A percentile compares a stretch with the other conserved stretches of the same genome.
These are phyloP conservation scores for Globisporangium megalacanthum DNA, from an alignment of 352 stramenopile species.

Conservation along the genomic window DNA sequence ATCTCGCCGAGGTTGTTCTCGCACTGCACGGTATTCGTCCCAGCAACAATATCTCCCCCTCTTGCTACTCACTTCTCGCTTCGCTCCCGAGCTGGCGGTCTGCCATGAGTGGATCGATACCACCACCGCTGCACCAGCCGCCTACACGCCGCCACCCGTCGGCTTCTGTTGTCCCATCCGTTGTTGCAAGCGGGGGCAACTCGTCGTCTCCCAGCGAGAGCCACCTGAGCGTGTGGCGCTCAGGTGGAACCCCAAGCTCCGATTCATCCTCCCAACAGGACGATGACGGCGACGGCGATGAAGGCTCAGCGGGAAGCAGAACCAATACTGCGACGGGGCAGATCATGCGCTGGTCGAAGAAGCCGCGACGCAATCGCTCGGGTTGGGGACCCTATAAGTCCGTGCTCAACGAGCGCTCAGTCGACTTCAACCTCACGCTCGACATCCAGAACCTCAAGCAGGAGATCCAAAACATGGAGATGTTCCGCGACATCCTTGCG, in stretches of 20 bases:
- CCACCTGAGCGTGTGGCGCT: neutral
- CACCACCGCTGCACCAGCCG: neutral
- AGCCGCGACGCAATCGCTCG: slow-evolving; percentile 2
- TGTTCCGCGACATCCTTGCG: slow-evolving; percentile 21
- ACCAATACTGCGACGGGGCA: neutral
- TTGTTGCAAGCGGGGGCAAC: neutral
- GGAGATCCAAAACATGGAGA: slow-evolving; percentile 26
- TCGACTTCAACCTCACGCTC: slow-evolving; percentile 28
- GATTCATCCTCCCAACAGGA: neutral
- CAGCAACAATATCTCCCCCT: no score
- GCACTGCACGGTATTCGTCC: no score
- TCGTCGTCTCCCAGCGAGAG: neutral
- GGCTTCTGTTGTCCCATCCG: neutral
- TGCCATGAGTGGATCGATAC: neutral
- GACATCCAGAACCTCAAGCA: slow-evolving; percentile 34
- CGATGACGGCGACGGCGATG: neutral
- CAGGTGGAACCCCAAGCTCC: neutral
- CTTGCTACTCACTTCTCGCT: no score
- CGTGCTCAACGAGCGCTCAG: slow-evolving; percentile 22
- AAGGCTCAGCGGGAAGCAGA: neutral
- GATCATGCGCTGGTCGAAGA: slow-evolving; percentile 7
- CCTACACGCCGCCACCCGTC: neutral
- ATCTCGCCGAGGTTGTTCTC: no score
- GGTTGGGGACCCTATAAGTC: slow-evolving; percentile 16
- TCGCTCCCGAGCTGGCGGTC: no score